phyloP scores from a whole-genome alignment of 2,329 filamentous ascomycete genomes.

The Nannizzia gypsea region DNA sequence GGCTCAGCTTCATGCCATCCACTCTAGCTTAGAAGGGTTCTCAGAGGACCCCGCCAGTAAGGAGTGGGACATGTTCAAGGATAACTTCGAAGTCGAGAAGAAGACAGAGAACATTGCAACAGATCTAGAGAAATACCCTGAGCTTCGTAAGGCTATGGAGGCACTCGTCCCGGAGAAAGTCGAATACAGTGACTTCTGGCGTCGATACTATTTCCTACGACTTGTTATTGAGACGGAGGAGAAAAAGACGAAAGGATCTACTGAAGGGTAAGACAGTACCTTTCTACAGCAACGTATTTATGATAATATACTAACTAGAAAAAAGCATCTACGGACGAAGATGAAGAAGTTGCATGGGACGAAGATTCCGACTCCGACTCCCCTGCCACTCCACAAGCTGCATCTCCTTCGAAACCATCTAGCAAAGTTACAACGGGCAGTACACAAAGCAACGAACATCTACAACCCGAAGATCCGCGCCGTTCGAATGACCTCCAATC shows the following conservation, averaged over 20 bases:
- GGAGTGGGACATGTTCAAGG: constrained; percentile 63
- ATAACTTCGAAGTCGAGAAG: constrained; percentile 64
- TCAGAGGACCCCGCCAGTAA: constrained; percentile 64
- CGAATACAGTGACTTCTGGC: constrained; percentile 86
- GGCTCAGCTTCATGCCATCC: constrained; percentile 89
- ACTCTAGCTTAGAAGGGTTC: constrained; percentile 73
- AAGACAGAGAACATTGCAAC: constrained; percentile 73
- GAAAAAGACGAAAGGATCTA: constrained; percentile 71
- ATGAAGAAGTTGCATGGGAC: constrained; percentile 59
- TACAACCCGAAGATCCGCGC: constrained; percentile 55
- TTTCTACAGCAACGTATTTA: background rate
- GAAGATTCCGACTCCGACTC: constrained; percentile 46
- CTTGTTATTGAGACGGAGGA: constrained; percentile 91
- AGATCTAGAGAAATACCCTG: constrained; percentile 75
- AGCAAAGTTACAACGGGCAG: constrained; percentile 19
- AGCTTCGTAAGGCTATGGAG: constrained; percentile 83
- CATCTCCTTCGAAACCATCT: constrained; percentile 16
- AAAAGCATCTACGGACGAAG: constrained; percentile 40
- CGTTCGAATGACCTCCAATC: constrained; percentile 78
- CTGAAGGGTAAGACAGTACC: constrained; percentile 57
- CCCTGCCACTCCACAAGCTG: constrained; percentile 32
- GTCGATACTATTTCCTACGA: constrained; percentile 85
- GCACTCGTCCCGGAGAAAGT: constrained; percentile 85
- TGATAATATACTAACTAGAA: background rate
- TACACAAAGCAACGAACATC: constrained; percentile 28